Conservation (phyloP, 805 yeast genomes). For the Lipomyces kockii region DNA sequence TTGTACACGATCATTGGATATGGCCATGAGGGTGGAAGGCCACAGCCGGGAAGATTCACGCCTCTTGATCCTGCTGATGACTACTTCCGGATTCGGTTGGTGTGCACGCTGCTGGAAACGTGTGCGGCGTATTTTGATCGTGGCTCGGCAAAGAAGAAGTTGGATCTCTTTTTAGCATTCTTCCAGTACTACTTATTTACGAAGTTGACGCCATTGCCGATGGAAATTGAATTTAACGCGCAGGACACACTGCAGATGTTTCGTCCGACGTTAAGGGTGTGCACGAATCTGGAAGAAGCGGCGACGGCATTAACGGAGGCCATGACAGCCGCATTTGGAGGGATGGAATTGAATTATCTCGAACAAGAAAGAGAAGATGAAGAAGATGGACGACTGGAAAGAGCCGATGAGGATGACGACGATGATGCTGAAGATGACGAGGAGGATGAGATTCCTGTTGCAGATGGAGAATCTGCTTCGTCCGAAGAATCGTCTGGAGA, state of each 20-base stretch:
- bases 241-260: slow-evolving; percentile 49
- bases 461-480: slow-evolving; percentile 14
- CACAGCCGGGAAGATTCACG: slow-evolving; percentile 50
- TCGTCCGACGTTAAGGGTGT: slow-evolving; percentile 47
- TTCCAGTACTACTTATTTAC: slow-evolving; percentile 74
- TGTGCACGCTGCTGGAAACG: slow-evolving; percentile 51
- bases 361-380: slow-evolving; percentile 15
- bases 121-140: slow-evolving; percentile 38
- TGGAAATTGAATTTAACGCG: slow-evolving; percentile 62
- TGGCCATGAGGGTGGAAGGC: slow-evolving; percentile 68
- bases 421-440: slow-evolving; percentile 22
- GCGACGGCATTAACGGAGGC: slow-evolving; percentile 46
- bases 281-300: slow-evolving; percentile 52
- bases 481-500: slow-evolving; percentile 1
- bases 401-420: slow-evolving; percentile 14
- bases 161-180: slow-evolving; percentile 55
- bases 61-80: slow-evolving; percentile 67
- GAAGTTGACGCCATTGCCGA: slow-evolving; percentile 62
- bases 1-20: slow-evolving; percentile 61
- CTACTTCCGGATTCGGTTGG: slow-evolving; percentile 70
- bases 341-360: slow-evolving; percentile 5
- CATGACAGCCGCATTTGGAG: slow-evolving; percentile 24
- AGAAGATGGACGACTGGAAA: slow-evolving; percentile 21
- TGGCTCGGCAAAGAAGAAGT: slow-evolving; percentile 37
- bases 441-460: slow-evolving; percentile 16